These are phyloP conservation scores for Rhodotorula mucilaginosa DNA, from an alignment of 1,284 basidiomycete species.

Conservation along the genomic window DNA sequence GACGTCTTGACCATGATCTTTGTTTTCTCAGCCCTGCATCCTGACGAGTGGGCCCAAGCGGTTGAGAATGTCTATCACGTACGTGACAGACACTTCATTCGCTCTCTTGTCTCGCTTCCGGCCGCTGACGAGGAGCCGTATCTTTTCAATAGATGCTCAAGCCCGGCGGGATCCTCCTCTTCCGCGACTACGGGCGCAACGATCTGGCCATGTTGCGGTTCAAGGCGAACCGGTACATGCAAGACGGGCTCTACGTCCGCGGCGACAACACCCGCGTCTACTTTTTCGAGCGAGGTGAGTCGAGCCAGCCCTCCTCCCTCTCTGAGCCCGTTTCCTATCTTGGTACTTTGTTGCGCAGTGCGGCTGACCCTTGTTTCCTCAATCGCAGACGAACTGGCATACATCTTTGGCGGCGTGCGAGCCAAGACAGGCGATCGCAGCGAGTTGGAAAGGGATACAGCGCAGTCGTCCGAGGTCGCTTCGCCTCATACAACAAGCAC, in stretches of 20 bases:
- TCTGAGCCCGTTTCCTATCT: too few species aligned
- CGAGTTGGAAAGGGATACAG: too few species aligned
- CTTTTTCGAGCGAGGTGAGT: slow-evolving; percentile 79
- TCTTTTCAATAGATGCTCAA: slow-evolving; percentile 69
- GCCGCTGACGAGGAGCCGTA: too few species aligned
- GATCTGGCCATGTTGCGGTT: slow-evolving; percentile 93
- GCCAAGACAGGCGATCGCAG: too few species aligned
- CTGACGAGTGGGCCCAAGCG: slow-evolving; percentile 83
- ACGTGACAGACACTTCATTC: slow-evolving; percentile 27
- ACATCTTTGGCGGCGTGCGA: slow-evolving; percentile 67
- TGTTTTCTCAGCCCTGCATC: slow-evolving; percentile 90
- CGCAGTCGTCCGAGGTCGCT: too few species aligned
- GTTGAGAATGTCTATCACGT: slow-evolving; percentile 79
- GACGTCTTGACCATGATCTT: slow-evolving; percentile 93
- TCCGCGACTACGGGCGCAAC: slow-evolving; percentile 93
- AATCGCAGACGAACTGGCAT: slow-evolving; percentile 69
- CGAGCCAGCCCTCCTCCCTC: background rate
- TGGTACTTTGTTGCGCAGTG: background rate
- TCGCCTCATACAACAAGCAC: slow-evolving; percentile 45
- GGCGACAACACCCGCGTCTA: slow-evolving; percentile 97
- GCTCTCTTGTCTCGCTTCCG: background rate
- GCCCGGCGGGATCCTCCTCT: slow-evolving; percentile 76
- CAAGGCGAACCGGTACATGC: slow-evolving; percentile 71
- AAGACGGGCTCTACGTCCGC: slow-evolving; percentile 89
- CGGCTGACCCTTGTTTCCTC: background rate